These are phyloP conservation scores for Amanita molliuscula DNA, from an alignment of 768 basidiomycete species.

Conservation along the genomic window DNA sequence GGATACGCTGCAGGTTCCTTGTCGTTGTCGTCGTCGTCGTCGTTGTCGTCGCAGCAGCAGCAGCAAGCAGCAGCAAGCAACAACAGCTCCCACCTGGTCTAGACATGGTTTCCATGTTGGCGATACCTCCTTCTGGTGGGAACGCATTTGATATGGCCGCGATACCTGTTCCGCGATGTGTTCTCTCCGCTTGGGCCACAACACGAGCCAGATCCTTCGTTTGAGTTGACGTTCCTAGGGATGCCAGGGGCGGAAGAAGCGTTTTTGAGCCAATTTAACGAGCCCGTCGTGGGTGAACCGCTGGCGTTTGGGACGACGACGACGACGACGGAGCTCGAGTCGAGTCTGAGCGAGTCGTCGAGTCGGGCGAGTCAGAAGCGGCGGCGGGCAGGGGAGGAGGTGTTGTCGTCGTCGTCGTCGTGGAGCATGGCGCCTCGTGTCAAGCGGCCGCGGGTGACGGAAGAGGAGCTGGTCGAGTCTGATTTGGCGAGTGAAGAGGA, in stretches of 20 bases:
- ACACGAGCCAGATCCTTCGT: no score
- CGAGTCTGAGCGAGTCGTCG: conserved; percentile 1
- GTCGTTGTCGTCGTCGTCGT: no score
- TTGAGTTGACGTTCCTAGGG: neutral
- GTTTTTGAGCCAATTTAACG: neutral
- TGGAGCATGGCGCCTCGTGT: neutral
- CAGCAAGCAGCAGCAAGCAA: no score
- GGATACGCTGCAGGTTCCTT: neutral
- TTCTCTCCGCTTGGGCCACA: neutral
- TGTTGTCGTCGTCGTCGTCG: neutral
- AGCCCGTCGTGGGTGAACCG: neutral
- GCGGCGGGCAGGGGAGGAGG: neutral
- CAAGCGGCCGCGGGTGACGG: conserved; percentile 2
- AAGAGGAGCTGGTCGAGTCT: neutral
- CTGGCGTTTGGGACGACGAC: neutral
- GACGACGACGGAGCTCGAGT: neutral
- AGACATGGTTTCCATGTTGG: no score
- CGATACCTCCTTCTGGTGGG: no score
- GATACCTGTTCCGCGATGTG: neutral
- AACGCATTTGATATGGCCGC: no score
- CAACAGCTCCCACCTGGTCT: no score
- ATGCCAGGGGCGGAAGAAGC: conserved; percentile 2
- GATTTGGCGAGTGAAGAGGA: neutral
- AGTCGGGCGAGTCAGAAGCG: conserved; percentile 1
- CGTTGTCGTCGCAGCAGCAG: no score